Evolutionary conservation across 495 filamentous ascomycete genomes (phyloP).

Genomic region (Aspergillus hancockii): DNA sequence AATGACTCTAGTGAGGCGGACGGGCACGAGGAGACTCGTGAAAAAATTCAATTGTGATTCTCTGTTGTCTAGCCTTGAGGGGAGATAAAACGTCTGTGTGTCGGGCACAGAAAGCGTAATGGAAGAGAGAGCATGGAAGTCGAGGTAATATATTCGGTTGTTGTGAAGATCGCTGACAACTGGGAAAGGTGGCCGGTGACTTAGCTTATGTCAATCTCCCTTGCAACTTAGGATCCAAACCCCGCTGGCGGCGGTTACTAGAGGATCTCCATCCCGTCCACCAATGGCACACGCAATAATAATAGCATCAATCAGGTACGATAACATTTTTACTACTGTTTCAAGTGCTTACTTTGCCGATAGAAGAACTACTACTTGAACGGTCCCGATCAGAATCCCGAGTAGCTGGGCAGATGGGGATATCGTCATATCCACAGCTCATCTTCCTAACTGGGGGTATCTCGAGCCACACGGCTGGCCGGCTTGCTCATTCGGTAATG

Average conservation of each 20-base stretch:
- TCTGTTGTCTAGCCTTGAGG: background rate
- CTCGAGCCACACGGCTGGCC: background rate
- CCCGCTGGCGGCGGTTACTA: no score
- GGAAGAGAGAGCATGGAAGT: no score
- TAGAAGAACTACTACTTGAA: background rate
- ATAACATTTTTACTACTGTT: background rate
- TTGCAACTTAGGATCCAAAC: no score
- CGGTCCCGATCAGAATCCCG: background rate
- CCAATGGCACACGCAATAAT: background rate
- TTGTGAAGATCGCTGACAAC: no score
- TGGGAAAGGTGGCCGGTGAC: no score
- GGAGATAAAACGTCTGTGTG: background rate
- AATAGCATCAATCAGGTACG: background rate
- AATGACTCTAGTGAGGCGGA: slow-evolving; percentile 4
- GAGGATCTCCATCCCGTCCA: background rate
- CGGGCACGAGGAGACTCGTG: background rate
- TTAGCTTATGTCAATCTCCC: no score
- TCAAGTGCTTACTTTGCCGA: background rate
- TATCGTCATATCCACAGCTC: background rate
- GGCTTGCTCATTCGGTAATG: background rate
- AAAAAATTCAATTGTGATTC: background rate
- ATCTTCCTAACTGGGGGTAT: background rate
- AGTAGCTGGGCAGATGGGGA: background rate
- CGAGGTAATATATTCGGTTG: no score
- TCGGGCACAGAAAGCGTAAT: background rate